phyloP scores from a whole-genome alignment of 805 yeast species.

The Kluyveromyces lactis region DNA sequence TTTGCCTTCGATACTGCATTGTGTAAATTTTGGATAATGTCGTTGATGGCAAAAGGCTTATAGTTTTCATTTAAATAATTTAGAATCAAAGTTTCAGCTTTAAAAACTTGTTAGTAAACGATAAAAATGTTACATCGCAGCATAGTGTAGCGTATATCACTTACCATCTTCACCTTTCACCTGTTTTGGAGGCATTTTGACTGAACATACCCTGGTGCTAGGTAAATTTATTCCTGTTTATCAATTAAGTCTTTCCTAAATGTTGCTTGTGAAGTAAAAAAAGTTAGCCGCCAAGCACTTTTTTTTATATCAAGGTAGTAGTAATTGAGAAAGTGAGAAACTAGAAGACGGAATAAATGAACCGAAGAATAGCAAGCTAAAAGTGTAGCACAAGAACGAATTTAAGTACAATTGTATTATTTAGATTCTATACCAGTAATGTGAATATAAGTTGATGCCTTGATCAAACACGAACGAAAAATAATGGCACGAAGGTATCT shows the following conservation, averaged over 20 bases:
- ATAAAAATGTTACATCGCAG: too few species aligned
- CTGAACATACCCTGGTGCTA: neutral
- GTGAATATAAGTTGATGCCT: too few species aligned
- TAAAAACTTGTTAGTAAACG: conserved; percentile 1
- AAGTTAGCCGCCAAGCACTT: conserved; percentile 6
- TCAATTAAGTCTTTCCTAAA: neutral
- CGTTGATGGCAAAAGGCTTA: conserved; percentile 41
- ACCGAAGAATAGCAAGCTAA: too few species aligned
- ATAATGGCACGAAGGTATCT: too few species aligned
- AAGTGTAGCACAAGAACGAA: too few species aligned
- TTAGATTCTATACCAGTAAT: too few species aligned
- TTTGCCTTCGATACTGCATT: conserved; percentile 31
- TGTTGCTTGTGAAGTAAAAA: neutral
- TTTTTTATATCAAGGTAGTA: too few species aligned
- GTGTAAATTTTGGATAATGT: conserved; percentile 38
- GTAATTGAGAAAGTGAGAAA: too few species aligned
- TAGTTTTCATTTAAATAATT: conserved; percentile 36
- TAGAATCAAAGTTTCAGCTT: conserved; percentile 29
- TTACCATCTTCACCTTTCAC: conserved; percentile 16
- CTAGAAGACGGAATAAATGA: too few species aligned
- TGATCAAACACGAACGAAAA: too few species aligned
- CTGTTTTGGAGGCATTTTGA: conserved; percentile 8
- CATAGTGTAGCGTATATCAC: neutral
- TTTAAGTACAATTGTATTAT: too few species aligned
- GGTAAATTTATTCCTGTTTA: too few species aligned